A percentile compares a stretch with the other conserved stretches of the same genome.
phyloP scores from a whole-genome alignment of 768 basidiomycete species.

The Dendrothele bispora region DNA sequence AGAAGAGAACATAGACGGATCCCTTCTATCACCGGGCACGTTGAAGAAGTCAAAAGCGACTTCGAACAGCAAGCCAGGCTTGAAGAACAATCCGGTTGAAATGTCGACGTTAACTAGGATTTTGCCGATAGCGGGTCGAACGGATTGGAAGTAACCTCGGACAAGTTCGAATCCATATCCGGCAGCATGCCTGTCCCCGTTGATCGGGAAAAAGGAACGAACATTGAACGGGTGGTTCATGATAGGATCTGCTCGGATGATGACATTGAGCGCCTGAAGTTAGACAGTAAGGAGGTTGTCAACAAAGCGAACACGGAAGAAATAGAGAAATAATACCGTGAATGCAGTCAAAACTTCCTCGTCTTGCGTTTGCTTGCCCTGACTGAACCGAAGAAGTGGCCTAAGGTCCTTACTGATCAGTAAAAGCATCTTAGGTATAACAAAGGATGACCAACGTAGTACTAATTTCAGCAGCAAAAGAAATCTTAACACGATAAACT shows the following conservation, averaged over 20 bases:
- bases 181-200: slow-evolving; percentile 46
- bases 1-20: slow-evolving; percentile 33
- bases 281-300: neutral
- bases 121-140: slow-evolving; percentile 62
- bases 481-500: slow-evolving; percentile 52
- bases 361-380: slow-evolving; percentile 66
- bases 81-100: slow-evolving; percentile 75
- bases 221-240: slow-evolving; percentile 69
- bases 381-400: slow-evolving; percentile 60
- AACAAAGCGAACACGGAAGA: slow-evolving; percentile 10
- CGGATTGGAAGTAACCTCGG: slow-evolving; percentile 82
- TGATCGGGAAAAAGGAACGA: slow-evolving; percentile 69
- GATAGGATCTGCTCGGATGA: slow-evolving; percentile 73
- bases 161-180: slow-evolving; percentile 68
- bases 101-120: slow-evolving; percentile 80
- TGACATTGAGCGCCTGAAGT: slow-evolving; percentile 69
- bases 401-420: too few relatives aligned
- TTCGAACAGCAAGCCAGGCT: slow-evolving; percentile 55
- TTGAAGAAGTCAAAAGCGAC: slow-evolving; percentile 59
- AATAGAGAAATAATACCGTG: slow-evolving; percentile 37
- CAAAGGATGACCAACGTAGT: slow-evolving; percentile 26
- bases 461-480: slow-evolving; percentile 57
- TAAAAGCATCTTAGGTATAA: neutral
- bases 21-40: slow-evolving; percentile 18
- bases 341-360: slow-evolving; percentile 65